A percentile compares a stretch with the other conserved stretches of the same genome.
phyloP scores from a whole-genome alignment of 1,139 yeast species.

The Blastobotrys elegans region DNA sequence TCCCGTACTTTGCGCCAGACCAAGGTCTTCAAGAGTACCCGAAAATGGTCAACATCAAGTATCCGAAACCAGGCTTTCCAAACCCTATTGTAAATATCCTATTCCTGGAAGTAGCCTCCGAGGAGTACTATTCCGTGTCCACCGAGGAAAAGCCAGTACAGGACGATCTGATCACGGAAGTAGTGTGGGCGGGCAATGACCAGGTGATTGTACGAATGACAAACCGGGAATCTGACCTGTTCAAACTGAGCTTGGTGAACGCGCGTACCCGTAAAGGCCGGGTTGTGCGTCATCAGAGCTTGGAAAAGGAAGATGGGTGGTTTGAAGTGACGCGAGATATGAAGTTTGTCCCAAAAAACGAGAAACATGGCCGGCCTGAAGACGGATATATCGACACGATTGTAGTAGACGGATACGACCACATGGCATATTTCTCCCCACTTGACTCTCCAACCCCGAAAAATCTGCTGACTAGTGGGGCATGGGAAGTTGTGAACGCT shows the following conservation, averaged over 20 bases:
- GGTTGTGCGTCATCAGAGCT: conserved; percentile 43
- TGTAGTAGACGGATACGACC: conserved; percentile 59
- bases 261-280: conserved; percentile 37
- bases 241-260: conserved; percentile 53
- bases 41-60: conserved; percentile 50
- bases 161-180: conserved; percentile 63
- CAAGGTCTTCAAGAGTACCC: conserved; percentile 52
- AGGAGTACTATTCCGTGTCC: conserved; percentile 28
- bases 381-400: conserved; percentile 71
- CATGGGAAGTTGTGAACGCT: conserved; percentile 64
- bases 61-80: conserved; percentile 83
- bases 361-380: conserved; percentile 34
- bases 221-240: conserved; percentile 61
- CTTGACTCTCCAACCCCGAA: conserved; percentile 43
- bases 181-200: conserved; percentile 57
- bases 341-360: conserved; percentile 59
- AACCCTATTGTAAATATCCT: conserved; percentile 59
- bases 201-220: conserved; percentile 59
- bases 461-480: conserved; percentile 50
- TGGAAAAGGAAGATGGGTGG: conserved; percentile 44
- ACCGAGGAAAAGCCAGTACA: conserved; percentile 27
- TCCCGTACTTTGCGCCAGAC: conserved; percentile 55
- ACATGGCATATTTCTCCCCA: conserved; percentile 61
- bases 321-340: conserved; percentile 82
- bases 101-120: conserved; percentile 40